Base-by-base conservation (phyloP, 805 yeast genomes). In the Jamesozyma rosinii region DNA sequence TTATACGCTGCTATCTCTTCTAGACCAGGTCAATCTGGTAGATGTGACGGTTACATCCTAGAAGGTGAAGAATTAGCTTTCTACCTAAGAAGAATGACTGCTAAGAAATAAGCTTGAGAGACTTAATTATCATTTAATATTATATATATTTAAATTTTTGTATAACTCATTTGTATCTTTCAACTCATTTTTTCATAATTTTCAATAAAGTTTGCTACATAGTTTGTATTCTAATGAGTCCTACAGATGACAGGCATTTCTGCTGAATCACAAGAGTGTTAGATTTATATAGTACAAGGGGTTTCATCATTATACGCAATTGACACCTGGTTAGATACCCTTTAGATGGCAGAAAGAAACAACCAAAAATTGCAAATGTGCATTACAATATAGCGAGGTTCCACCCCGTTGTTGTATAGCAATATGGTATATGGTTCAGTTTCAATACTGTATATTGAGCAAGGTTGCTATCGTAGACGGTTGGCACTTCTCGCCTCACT, bases 61-160 rank as follows among this genome's bases (percentile, higher is more conserved):
- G 98, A 92, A 81, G 98, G 98, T 77, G 98, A 92, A 74, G 98
- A 92, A 79, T 87, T 92, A 75, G 97, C 97, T 73, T 92, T 92
- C 95, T 92, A 92, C 95, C 83, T 92, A 74, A 88, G 95, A 83
- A 90, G 95, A 87, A 80, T 92, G 76, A 81, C 95, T 74, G 94
- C 96, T 72, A 90, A 92, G 89, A 92, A 90, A 84, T 90, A 88
- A 82, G 64, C 63, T 45, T 40, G 31, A 33, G 32, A 26, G 34
- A 40, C 19, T 35, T 29, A 35, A 18, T 32, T 30, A 39, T 24
- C 30, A 31, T 29, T 37, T 37, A 19, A 37, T 37, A 37, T 27
- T 22, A 22, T 37, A 35, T 9, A 27, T 29, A 38, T 38, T 29
- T 24, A 19, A 19, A 26, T 17, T 34, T 27, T 40, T 40, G 43